These are phyloP conservation scores for Endogone sp. DNA, from an alignment of 192 early-diverging fungal species.

Conservation along the genomic window DNA sequence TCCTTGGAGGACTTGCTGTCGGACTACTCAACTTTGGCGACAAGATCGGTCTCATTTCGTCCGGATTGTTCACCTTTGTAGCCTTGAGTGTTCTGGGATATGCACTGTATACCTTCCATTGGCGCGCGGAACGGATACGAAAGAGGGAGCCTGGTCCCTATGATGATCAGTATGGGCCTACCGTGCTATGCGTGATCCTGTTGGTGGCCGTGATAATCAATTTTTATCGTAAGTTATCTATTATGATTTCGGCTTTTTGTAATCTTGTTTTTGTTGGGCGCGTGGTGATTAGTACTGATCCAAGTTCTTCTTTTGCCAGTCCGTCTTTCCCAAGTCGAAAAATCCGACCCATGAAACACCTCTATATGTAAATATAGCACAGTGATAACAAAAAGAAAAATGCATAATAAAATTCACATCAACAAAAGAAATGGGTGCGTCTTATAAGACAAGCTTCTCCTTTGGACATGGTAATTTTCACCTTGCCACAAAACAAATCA, in stretches of 20 bases:
- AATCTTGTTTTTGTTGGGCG: neutral
- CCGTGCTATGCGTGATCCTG: conserved; percentile 63
- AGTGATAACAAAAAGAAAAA: too few species aligned
- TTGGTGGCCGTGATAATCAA: conserved; percentile 65
- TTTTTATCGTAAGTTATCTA: conserved; percentile 61
- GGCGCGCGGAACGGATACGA: conserved; percentile 66
- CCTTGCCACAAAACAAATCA: too few species aligned
- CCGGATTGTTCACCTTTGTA: conserved; percentile 65
- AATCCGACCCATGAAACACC: too few species aligned
- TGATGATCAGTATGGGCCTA: conserved; percentile 73
- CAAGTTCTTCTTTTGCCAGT: neutral
- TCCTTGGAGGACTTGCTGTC: conserved; percentile 67
- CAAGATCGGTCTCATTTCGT: conserved; percentile 61
- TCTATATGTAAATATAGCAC: too few species aligned
- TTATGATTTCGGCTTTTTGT: neutral
- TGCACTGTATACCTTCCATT: conserved; percentile 71
- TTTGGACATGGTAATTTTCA: too few species aligned
- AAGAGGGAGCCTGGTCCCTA: conserved; percentile 67
- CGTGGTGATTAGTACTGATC: neutral
- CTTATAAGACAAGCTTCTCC: too few species aligned
- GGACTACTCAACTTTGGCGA: conserved; percentile 82
- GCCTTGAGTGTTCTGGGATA: conserved; percentile 77
- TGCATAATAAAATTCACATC: too few species aligned
- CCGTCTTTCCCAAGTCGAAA: conserved; percentile 7
- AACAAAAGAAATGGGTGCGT: too few species aligned